phyloP scores from a whole-genome alignment of 768 basidiomycete genomes.

The Kockovaella imperatae region DNA sequence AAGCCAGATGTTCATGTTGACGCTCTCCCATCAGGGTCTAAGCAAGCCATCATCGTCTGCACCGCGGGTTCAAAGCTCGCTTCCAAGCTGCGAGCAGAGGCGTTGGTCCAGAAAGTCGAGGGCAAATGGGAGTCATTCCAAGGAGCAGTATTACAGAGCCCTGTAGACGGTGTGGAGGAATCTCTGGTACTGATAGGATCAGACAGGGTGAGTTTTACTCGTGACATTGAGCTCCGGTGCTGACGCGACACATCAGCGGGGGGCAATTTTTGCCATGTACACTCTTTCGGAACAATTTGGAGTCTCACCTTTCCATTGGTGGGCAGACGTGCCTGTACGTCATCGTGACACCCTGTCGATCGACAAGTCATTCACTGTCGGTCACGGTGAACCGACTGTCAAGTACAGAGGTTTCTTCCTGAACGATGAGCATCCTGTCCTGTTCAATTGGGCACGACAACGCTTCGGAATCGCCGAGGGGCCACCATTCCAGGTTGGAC shows the following conservation, averaged over 20 bases:
- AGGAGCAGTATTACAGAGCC: slow-evolving; percentile 52
- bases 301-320: slow-evolving; percentile 40
- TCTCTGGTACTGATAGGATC: slow-evolving; percentile 63
- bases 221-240: not conserved
- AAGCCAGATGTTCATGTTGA: slow-evolving; percentile 52
- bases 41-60: slow-evolving; percentile 53
- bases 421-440: slow-evolving; percentile 65
- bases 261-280: slow-evolving; percentile 17
- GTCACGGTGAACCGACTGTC: slow-evolving; percentile 58
- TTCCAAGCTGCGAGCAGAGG: slow-evolving; percentile 53
- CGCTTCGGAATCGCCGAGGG: slow-evolving; percentile 53
- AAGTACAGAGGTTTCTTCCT: slow-evolving; percentile 63
- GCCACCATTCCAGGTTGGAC: slow-evolving; percentile 52
- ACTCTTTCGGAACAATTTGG: slow-evolving; percentile 20
- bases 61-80: not conserved
- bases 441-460: slow-evolving; percentile 64
- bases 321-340: slow-evolving; percentile 64
- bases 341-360: slow-evolving; percentile 48
- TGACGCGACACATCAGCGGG: slow-evolving; percentile 5
- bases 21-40: slow-evolving; percentile 44
- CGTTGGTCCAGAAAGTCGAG: slow-evolving; percentile 45
- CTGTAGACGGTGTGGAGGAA: slow-evolving; percentile 53
- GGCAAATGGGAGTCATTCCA: slow-evolving; percentile 62
- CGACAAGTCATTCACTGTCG: slow-evolving; percentile 45
- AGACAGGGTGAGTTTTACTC: slow-evolving; percentile 46